phyloP scores from a whole-genome alignment of 192 early-diverging fungal species.

The Thamnidium elegans region DNA sequence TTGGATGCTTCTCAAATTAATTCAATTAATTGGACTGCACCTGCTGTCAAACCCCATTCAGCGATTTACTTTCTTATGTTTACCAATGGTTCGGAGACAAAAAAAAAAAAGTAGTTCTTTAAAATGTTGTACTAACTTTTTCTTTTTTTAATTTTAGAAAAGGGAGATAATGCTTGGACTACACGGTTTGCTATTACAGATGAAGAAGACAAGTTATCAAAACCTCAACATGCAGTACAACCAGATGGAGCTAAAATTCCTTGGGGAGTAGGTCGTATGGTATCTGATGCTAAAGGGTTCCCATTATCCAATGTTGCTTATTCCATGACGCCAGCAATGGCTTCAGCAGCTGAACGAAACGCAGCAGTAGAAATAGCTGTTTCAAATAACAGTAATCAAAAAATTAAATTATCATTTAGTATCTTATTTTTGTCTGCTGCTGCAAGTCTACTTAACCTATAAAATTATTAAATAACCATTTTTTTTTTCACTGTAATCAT shows the following conservation, averaged over 20 bases:
- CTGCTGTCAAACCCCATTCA: slow-evolving; percentile 29
- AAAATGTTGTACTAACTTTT: not conserved
- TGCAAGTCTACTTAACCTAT: too few relatives aligned
- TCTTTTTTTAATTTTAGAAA: not conserved
- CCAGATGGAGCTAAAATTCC: slow-evolving; percentile 19
- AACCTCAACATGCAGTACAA: slow-evolving; percentile 23
- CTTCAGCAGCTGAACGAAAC: not conserved
- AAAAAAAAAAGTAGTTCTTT: not conserved
- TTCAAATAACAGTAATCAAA: not conserved
- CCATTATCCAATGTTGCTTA: slow-evolving; percentile 2
- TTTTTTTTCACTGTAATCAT: too few relatives aligned
- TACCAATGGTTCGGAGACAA: slow-evolving; percentile 22
- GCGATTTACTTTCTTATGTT: slow-evolving; percentile 44
- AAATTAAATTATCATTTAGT: too few relatives aligned
- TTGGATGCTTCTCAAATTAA: slow-evolving; percentile 14
- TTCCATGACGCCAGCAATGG: slow-evolving; percentile 9
- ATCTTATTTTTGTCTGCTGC: too few relatives aligned
- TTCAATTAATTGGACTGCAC: slow-evolving; percentile 22
- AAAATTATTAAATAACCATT: too few relatives aligned
- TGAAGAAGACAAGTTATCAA: slow-evolving; percentile 2
- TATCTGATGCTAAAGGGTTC: not conserved
- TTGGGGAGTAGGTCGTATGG: slow-evolving; percentile 19
- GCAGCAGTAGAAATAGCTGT: not conserved
- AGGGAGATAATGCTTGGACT: slow-evolving; percentile 33
- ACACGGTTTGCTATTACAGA: slow-evolving; percentile 37